A percentile compares a stretch with the other conserved stretches of the same genome.
Evolutionary conservation across 768 basidiomycete species (phyloP).

Genomic region (Sporobolomyces phaffii): DNA sequence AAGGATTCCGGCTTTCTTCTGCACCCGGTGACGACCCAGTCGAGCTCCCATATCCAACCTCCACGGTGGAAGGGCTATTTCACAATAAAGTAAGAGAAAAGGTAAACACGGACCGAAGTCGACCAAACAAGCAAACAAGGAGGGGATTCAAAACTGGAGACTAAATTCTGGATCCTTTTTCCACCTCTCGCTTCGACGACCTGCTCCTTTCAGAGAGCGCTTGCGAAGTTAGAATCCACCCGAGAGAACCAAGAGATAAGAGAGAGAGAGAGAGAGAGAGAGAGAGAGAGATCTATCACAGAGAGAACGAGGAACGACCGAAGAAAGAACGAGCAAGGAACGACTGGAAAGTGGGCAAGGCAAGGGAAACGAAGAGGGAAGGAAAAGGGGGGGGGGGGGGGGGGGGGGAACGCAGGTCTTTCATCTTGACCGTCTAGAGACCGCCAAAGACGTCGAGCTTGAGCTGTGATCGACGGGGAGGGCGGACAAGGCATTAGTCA

Average conservation of each 20-base stretch:
- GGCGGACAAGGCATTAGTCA: neutral
- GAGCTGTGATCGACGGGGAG: too few relatives aligned
- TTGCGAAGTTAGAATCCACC: conserved; percentile 69
- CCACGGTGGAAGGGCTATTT: too few relatives aligned
- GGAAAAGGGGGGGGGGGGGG: neutral
- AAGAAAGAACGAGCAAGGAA: neutral
- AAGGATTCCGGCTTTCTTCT: neutral
- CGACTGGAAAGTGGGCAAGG: neutral
- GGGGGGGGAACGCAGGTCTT: neutral
- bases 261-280: neutral
- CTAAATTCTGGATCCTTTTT: neutral
- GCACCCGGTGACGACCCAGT: too few relatives aligned
- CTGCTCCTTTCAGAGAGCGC: too few relatives aligned
- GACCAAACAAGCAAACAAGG: too few relatives aligned
- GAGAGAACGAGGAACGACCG: neutral
- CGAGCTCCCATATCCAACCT: too few relatives aligned
- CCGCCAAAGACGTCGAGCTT: conserved; percentile 39
- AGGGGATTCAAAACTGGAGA: neutral
- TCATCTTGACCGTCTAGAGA: conserved; percentile 4
- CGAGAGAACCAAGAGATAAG: too few relatives aligned
- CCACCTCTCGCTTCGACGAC: neutral
- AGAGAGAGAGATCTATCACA: conserved; percentile 6
- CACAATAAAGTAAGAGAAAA: neutral
- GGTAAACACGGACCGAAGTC: conserved; percentile 44
- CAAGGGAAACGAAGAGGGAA: neutral